Evolutionary conservation across 2,329 filamentous ascomycete species (phyloP).

Genomic region (Alternaria gaisen): DNA sequence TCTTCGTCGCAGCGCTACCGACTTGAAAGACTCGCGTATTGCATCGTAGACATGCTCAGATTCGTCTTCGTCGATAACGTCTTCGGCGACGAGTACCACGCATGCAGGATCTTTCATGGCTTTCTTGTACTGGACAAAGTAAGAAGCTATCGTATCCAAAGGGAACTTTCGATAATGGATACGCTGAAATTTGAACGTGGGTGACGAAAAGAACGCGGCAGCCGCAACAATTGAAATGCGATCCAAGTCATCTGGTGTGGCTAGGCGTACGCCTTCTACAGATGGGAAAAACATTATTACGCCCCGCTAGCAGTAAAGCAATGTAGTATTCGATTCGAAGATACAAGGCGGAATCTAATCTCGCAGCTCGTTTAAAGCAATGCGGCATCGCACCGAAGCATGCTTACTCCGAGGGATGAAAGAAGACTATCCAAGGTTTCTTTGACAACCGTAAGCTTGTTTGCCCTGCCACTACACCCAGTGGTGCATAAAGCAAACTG

Average conservation of each 20-base stretch:
- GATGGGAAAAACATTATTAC: slow-evolving; percentile 25
- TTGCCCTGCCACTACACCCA: background rate
- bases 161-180: slow-evolving; percentile 30
- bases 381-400: background rate
- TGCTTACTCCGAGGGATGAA: background rate
- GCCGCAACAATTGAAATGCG: slow-evolving; percentile 41
- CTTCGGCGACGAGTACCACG: slow-evolving; percentile 31
- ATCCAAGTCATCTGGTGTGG: slow-evolving; percentile 31
- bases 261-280: slow-evolving; percentile 34
- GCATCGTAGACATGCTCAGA: slow-evolving; percentile 31
- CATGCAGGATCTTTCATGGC: slow-evolving; percentile 24
- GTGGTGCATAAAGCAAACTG: slow-evolving; percentile 1
- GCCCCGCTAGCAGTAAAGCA: background rate
- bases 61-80: slow-evolving; percentile 22
- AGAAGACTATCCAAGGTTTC: background rate
- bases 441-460: background rate
- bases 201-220: slow-evolving; percentile 42
- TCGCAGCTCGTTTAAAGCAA: slow-evolving; percentile 3
- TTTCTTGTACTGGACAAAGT: slow-evolving; percentile 26
- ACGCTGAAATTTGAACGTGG: slow-evolving; percentile 41
- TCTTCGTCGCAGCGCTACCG: slow-evolving; percentile 7
- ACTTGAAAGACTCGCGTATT: slow-evolving; percentile 23
- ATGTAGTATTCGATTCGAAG: background rate
- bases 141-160: slow-evolving; percentile 35
- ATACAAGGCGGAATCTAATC: background rate